Evolutionary conservation across 148 eudicot species (phyloP).

Genomic region (Pouteria glomerata): DNA sequence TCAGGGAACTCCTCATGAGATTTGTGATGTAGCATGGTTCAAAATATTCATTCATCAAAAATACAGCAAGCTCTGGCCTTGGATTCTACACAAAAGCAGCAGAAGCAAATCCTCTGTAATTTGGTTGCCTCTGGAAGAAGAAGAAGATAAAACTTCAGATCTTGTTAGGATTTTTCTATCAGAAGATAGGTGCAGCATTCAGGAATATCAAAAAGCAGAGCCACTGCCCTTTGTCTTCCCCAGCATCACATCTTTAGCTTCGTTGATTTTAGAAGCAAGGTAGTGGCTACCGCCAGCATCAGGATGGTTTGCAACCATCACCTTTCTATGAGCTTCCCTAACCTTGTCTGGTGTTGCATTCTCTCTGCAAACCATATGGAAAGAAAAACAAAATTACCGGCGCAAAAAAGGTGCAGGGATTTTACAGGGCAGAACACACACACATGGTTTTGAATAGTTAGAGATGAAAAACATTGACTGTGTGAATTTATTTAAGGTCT

Average conservation of each 20-base stretch:
- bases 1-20: too few species aligned
- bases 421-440: neutral
- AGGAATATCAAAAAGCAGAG: conserved; percentile 31
- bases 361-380: conserved; percentile 30
- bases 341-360: conserved; percentile 38
- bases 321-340: conserved; percentile 55
- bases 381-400: neutral
- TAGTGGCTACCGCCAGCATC: conserved; percentile 58
- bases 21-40: too few species aligned
- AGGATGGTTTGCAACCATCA: too few species aligned
- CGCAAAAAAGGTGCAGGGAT: neutral
- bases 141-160: neutral
- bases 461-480: neutral
- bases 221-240: conserved; percentile 43
- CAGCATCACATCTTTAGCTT: conserved; percentile 54
- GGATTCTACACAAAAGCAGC: neutral
- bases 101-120: neutral
- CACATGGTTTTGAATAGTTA: neutral
- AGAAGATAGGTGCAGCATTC: neutral
- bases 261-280: conserved; percentile 58
- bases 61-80: neutral
- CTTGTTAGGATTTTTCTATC: too few species aligned
- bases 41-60: too few species aligned
- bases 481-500: neutral
- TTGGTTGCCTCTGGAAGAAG: neutral